These are phyloP conservation scores for Hemerocallis citrina DNA, from an alignment of 106 monocot species.

Conservation along the genomic window DNA sequence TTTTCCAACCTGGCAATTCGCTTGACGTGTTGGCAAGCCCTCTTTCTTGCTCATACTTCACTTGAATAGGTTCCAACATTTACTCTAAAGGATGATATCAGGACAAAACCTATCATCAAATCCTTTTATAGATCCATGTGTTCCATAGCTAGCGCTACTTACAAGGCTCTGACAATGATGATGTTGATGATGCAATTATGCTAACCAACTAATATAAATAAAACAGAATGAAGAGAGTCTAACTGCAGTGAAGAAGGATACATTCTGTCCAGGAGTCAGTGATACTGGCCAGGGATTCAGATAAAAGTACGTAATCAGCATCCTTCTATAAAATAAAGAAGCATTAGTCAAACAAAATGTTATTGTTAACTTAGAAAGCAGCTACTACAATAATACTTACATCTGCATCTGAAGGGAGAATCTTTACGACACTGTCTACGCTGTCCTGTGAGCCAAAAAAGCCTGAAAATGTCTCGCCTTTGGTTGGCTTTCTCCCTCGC, in stretches of 20 bases:
- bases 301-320: conserved; percentile 18
- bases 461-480: neutral
- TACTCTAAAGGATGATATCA: neutral
- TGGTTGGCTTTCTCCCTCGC: neutral
- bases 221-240: neutral
- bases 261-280: conserved; percentile 15
- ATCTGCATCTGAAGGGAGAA: conserved; percentile 17
- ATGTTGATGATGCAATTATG: neutral
- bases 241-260: conserved; percentile 3
- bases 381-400: conserved; percentile 4
- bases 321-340: conserved; percentile 8
- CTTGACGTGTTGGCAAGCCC: no score
- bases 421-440: conserved; percentile 4
- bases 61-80: no score
- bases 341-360: neutral
- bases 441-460: conserved; percentile 1
- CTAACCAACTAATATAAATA: neutral
- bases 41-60: no score
- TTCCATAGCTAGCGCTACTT: no score
- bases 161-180: neutral
- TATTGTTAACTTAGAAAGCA: no score
- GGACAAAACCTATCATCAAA: neutral
- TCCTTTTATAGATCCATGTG: no score
- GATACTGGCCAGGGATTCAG: conserved; percentile 11
- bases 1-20: no score